Evolutionary conservation across 2,329 filamentous ascomycete genomes (phyloP), one percentile per base, ranked within the genome.

Genomic region (Fragosphaeria purpurea): DNA sequence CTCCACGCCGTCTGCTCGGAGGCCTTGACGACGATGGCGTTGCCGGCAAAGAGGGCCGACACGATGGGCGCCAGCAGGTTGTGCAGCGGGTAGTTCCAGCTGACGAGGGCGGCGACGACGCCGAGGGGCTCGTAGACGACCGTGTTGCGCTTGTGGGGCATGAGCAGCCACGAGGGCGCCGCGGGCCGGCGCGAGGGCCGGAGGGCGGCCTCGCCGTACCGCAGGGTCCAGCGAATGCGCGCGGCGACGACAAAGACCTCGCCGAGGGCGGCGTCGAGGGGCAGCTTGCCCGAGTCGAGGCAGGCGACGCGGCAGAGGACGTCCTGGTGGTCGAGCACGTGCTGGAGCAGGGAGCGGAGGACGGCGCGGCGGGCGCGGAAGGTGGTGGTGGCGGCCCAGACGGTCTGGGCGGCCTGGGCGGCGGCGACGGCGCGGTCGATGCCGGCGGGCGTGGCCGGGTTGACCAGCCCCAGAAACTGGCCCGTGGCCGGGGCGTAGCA

Each of bases 51-150:
- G 47, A 97, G 77, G 12, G 87, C 83, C 58, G 87, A 90, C 63
- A 97, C 94, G 57, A 96, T 79, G 11, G 91, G 93, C 0, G 87
- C 88, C 44, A 97, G 80, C 56, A 97, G 75, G 68, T 98, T 98
- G 71, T 98, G 93, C 67, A 97, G 95, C 43, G 88, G 83, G 64
- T 89, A 97, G 71, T 98, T 98, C 93, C 93, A 98, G 63, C 86
- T 93, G 42, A 98, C 88, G 48, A 91, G 84, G 13, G 93, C 91
- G 9, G 88, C 85, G 6, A 98, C 87, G 38, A 98, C 88, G 12
- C 93, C 93, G 22, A 97, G 72, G 11, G 93, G 91, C 67, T 98
- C 90, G 67, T 95, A 98, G 46, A 79, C 72, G 33, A 98, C 89
- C 55, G 83, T 84, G 63, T 96, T 96, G 65, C 79, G 82, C 76